phyloP scores from a whole-genome alignment of 495 filamentous ascomycete genomes.

The Daldinia vernicosa region DNA sequence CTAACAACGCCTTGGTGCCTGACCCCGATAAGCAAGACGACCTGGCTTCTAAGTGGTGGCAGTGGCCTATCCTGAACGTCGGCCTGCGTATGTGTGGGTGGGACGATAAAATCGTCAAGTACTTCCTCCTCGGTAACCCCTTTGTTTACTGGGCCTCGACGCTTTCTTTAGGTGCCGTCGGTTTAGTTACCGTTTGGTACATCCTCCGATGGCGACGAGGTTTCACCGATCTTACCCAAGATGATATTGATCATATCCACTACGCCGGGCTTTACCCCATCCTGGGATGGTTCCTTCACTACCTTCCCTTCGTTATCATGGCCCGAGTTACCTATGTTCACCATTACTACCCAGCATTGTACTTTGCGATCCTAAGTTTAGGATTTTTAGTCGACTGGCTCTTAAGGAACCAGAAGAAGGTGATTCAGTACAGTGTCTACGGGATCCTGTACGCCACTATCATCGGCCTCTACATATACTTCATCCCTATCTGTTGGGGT shows the following conservation, averaged over 20 bases:
- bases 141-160: conserved; percentile 96
- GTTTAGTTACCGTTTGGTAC: conserved; percentile 80
- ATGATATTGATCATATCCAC: conserved; percentile 90
- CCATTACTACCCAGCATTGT: conserved; percentile 98
- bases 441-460: conserved; percentile 73
- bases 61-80: conserved; percentile 96
- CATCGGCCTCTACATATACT: conserved; percentile 84
- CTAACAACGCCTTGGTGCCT: conserved; percentile 96
- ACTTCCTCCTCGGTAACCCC: conserved; percentile 97
- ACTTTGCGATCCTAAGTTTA: conserved; percentile 90
- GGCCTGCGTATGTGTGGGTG: conserved; percentile 98
- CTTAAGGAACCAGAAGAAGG: conserved; percentile 67
- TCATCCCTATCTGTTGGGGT: conserved; percentile 95
- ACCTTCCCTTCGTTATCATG: conserved; percentile 95
- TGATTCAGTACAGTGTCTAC: conserved; percentile 70
- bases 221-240: conserved; percentile 79
- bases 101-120: conserved; percentile 95
- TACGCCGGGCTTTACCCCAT: conserved; percentile 92
- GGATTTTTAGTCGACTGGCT: conserved; percentile 92
- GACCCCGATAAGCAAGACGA: conserved; percentile 99
- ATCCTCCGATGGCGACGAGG: conserved; percentile 95
- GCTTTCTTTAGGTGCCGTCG: conserved; percentile 75
- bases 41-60: conserved; percentile 95
- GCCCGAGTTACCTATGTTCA: conserved; percentile 98
- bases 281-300: conserved; percentile 95